These are phyloP conservation scores for Pleurotus giganteus DNA, from an alignment of 768 basidiomycete species.

Conservation along the genomic window DNA sequence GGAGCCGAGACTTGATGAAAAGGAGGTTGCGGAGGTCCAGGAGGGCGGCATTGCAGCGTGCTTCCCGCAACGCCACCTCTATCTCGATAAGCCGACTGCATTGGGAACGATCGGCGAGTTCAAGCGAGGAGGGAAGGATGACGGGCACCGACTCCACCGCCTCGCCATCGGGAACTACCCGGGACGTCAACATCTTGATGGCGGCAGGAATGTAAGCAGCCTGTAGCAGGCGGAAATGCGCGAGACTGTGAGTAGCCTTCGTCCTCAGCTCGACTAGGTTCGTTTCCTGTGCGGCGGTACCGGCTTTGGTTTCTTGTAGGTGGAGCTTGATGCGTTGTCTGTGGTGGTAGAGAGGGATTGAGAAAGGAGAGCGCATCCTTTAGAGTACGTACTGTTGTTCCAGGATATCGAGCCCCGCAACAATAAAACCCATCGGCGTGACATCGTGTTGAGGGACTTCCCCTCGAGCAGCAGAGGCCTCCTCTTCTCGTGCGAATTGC, in stretches of 20 bases:
- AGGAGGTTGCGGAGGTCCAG: neutral
- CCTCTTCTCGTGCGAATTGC: neutral
- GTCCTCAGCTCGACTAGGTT: neutral
- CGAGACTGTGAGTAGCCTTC: neutral
- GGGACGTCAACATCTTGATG: neutral
- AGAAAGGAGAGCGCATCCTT: neutral
- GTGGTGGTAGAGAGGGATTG: neutral
- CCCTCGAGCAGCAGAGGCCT: neutral
- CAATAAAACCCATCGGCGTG: neutral
- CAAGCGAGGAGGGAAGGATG: neutral
- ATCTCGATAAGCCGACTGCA: neutral
- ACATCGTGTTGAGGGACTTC: neutral
- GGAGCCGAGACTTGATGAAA: neutral
- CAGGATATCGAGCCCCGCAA: conserved; percentile 11
- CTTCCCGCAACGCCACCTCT: neutral
- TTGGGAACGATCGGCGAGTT: neutral
- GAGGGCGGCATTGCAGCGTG: neutral
- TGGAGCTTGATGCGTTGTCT: neutral
- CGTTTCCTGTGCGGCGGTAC: neutral
- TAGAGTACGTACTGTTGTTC: conserved; percentile 13
- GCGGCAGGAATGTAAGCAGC: neutral
- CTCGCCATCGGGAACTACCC: neutral
- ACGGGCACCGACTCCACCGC: neutral
- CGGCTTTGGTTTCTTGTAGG: neutral
- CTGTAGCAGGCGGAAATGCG: neutral